phyloP scores from a whole-genome alignment of 345 rosid genomes.

The Gossypium raimondii region DNA sequence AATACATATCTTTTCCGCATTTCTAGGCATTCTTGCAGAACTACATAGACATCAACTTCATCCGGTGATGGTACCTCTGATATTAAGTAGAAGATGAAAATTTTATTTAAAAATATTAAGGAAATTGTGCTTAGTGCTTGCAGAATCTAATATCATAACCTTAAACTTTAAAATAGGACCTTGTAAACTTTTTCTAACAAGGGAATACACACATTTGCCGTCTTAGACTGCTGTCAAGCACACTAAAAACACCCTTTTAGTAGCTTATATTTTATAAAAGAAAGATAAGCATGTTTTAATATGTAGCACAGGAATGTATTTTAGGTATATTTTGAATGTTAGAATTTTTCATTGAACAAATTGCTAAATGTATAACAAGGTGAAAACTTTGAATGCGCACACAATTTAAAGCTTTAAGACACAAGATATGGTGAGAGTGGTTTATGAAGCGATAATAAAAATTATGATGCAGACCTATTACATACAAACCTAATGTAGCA shows the following conservation, averaged over 20 bases:
- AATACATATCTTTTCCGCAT: conserved; percentile 75
- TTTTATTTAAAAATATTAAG: neutral
- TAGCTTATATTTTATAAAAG: neutral
- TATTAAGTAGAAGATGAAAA: conserved; percentile 7
- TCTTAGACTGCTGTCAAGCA: neutral
- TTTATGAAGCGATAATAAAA: neutral
- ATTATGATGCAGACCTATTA: neutral
- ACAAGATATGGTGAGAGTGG: neutral
- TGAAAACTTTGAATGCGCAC: neutral
- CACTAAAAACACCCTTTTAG: neutral
- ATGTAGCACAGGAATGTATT: neutral
- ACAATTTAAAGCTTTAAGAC: neutral
- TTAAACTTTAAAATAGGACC: neutral
- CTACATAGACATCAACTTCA: conserved; percentile 71
- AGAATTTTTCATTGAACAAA: neutral
- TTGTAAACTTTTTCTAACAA: neutral
- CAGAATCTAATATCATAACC: neutral
- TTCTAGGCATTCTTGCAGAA: conserved; percentile 95
- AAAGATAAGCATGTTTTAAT: neutral
- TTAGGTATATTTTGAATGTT: neutral
- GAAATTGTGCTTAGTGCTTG: neutral
- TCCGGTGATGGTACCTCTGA: conserved; percentile 82
- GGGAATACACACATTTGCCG: neutral
- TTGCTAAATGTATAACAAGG: neutral
- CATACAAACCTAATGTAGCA: neutral